A percentile compares a stretch with the other conserved stretches of the same genome.
phyloP scores from a whole-genome alignment of 2,329 filamentous ascomycete species.

The Plenodomus tracheiphilus region DNA sequence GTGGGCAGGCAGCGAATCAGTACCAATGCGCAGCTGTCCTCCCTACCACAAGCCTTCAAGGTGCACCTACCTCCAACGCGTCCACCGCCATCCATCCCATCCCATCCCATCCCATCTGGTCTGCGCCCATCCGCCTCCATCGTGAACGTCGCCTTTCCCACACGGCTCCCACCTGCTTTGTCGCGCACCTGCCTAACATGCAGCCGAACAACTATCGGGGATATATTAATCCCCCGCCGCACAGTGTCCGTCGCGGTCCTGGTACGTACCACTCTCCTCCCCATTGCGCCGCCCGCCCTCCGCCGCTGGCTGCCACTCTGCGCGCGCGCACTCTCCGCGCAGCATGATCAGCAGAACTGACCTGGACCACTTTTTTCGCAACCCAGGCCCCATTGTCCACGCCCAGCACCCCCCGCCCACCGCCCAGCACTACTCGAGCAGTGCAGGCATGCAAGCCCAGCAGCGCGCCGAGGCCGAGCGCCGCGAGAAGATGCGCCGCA shows the following conservation, averaged over 20 bases:
- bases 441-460: constrained; percentile 48
- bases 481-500: constrained; percentile 72
- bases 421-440: constrained; percentile 50
- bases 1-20: constrained; percentile 26
- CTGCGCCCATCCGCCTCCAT: constrained; percentile 22
- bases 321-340: constrained; percentile 6
- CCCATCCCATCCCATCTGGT: constrained; percentile 14
- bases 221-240: constrained; percentile 48
- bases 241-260: constrained; percentile 41
- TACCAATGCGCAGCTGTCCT: constrained; percentile 21
- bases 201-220: constrained; percentile 52
- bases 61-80: too few relatives aligned
- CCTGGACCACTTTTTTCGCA: constrained; percentile 51
- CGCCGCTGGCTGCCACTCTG: not conserved
- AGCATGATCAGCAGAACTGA: constrained; percentile 54
- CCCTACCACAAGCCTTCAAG: too few relatives aligned
- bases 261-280: constrained; percentile 39
- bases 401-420: constrained; percentile 56
- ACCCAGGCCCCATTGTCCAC: constrained; percentile 50
- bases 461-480: constrained; percentile 54
- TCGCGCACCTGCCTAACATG: constrained; percentile 41
- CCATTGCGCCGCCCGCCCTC: not conserved
- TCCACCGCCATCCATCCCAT: constrained; percentile 3
- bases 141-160: constrained; percentile 29
- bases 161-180: constrained; percentile 31